Evolutionary conservation across 371 early-diverging fungal genomes (phyloP).

Genomic region (Lichtheimia ramosa): DNA sequence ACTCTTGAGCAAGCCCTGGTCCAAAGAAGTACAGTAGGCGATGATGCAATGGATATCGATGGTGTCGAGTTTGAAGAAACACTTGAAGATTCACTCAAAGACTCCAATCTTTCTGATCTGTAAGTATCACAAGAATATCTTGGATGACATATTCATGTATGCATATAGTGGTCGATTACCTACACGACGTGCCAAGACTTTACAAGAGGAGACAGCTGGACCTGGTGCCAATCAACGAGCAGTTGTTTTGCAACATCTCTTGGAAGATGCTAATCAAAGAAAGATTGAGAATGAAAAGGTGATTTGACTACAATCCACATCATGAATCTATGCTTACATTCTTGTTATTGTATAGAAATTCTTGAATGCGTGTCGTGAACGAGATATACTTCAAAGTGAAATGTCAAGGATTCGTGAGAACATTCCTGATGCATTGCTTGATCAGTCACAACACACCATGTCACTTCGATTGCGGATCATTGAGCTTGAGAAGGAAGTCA

Average conservation of each 20-base stretch:
- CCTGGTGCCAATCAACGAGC: slow-evolving; percentile 52
- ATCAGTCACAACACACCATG: slow-evolving; percentile 32
- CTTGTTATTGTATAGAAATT: slow-evolving; percentile 5
- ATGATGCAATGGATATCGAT: slow-evolving; percentile 45
- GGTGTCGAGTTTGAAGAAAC: slow-evolving; percentile 31
- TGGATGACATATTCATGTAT: not conserved
- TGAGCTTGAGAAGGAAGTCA: slow-evolving; percentile 49
- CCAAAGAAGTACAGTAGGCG: not conserved
- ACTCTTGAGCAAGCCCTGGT: slow-evolving; percentile 3
- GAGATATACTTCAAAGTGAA: slow-evolving; percentile 72
- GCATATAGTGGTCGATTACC: slow-evolving; percentile 49
- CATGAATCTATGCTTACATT: not conserved
- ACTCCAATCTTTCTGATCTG: slow-evolving; percentile 54
- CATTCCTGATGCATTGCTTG: slow-evolving; percentile 43
- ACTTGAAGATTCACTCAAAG: slow-evolving; percentile 51
- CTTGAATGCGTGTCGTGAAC: slow-evolving; percentile 65
- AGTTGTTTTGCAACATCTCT: slow-evolving; percentile 64
- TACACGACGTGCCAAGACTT: slow-evolving; percentile 67
- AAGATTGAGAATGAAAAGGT: slow-evolving; percentile 73
- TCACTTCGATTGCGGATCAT: slow-evolving; percentile 39
- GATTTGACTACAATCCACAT: not conserved
- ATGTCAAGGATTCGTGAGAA: slow-evolving; percentile 63
- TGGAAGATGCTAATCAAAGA: slow-evolving; percentile 73
- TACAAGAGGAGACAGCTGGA: slow-evolving; percentile 55
- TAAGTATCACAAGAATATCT: slow-evolving; percentile 16